phyloP scores from a whole-genome alignment of 2,329 filamentous ascomycete species.

The Aureobasidium namibiae region DNA sequence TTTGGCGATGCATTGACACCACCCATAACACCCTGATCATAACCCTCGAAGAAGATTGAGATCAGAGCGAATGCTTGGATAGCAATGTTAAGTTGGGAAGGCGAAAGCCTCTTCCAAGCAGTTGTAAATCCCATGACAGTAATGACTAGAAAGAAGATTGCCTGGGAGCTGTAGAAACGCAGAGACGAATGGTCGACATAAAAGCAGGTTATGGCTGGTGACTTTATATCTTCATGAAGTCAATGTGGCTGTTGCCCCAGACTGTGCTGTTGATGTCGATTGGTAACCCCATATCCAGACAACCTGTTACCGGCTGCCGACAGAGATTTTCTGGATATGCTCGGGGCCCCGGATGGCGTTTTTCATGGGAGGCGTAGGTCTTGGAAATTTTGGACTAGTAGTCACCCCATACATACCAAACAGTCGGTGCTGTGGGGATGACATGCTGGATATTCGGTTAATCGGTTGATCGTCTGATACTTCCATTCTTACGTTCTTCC shows the following conservation, averaged over 20 bases:
- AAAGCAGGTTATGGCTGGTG: not conserved
- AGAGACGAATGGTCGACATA: not conserved
- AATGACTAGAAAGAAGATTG: not conserved
- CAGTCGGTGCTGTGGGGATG: not conserved
- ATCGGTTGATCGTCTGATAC: not conserved
- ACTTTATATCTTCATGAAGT: not conserved
- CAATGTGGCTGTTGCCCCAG: not conserved
- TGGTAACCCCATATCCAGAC: not conserved
- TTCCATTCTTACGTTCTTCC: not conserved
- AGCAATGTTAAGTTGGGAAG: slow-evolving; percentile 34
- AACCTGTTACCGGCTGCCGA: not conserved
- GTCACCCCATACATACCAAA: not conserved
- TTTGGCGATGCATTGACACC: slow-evolving; percentile 38
- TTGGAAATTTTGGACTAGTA: not conserved
- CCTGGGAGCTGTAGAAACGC: not conserved
- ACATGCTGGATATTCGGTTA: not conserved
- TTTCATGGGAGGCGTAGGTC: no score
- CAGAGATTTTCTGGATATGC: not conserved
- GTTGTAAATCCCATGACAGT: slow-evolving; percentile 32
- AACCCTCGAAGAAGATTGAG: slow-evolving; percentile 37
- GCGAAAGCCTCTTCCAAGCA: slow-evolving; percentile 36
- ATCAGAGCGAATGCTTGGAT: slow-evolving; percentile 28
- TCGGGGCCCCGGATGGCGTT: slow-evolving; percentile 7
- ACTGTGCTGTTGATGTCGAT: not conserved
- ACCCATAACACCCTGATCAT: slow-evolving; percentile 49